Percentiles rank a stretch among this genome's conserved stretches.
Conservation (phyloP, 2,329 filamentous ascomycete genomes). For the Nigrospora osmanthi region DNA sequence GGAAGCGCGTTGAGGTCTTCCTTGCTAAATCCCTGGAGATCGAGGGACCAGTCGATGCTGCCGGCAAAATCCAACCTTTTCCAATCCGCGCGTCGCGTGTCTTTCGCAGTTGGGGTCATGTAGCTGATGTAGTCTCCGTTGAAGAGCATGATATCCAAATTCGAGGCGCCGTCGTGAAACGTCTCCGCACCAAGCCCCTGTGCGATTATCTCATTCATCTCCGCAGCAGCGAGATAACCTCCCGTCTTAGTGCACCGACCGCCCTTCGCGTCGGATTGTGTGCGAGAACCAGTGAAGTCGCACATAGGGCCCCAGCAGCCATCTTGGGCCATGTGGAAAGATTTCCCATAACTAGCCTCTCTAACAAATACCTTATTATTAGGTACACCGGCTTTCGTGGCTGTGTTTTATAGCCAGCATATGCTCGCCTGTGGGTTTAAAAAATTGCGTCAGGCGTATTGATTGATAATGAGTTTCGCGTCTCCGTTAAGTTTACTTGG, state of each 20-base stretch:
- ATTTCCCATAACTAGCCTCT: neutral
- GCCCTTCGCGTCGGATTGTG: neutral
- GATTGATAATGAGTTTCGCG: neutral
- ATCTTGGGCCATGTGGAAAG: neutral
- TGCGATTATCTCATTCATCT: neutral
- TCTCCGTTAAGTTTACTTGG: neutral
- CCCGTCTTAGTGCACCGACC: neutral
- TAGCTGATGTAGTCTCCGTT: neutral
- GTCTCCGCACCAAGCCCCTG: neutral
- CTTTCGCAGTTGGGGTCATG: neutral
- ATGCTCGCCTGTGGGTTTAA: too few species aligned
- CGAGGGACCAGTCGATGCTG: too few species aligned
- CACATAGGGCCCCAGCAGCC: neutral
- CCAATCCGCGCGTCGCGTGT: neutral
- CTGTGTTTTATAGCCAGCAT: too few species aligned
- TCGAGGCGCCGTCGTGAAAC: neutral
- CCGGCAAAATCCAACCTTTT: neutral
- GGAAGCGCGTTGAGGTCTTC: too few species aligned
- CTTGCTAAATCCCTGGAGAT: too few species aligned
- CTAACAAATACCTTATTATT: neutral
- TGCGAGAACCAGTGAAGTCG: neutral
- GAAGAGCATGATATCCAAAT: neutral
- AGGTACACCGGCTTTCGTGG: neutral
- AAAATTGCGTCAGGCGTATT: too few species aligned
- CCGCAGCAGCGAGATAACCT: neutral